Evolutionary conservation across 306 rosid species (phyloP).

Genomic region (Urtica urens): DNA sequence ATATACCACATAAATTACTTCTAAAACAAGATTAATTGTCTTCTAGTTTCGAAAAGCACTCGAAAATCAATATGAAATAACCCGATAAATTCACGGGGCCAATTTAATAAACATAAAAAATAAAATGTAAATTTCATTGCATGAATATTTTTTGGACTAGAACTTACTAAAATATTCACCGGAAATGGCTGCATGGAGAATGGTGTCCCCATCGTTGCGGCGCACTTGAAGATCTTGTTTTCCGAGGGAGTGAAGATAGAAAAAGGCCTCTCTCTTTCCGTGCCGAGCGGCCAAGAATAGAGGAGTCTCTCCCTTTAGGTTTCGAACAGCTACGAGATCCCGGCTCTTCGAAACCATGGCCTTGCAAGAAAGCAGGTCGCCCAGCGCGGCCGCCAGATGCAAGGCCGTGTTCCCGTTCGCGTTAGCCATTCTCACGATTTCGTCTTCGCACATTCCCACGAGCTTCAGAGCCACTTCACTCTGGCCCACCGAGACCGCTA

Average conservation of each 20-base stretch:
- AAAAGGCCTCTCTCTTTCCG: constrained; percentile 11
- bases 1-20: too few species aligned
- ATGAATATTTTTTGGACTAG: background rate
- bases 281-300: constrained; percentile 19
- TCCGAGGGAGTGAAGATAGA: constrained; percentile 1
- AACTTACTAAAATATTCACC: constrained; percentile 22
- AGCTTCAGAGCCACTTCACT: background rate
- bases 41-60: too few species aligned
- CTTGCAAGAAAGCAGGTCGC: constrained; percentile 3
- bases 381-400: constrained; percentile 13
- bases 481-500: constrained; percentile 12
- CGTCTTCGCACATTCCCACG: background rate
- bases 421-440: background rate
- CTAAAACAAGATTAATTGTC: background rate
- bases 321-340: background rate
- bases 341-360: background rate
- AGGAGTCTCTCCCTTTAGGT: constrained; percentile 12
- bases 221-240: background rate
- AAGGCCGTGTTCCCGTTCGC: constrained; percentile 14
- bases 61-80: too few species aligned
- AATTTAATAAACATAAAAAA: too few species aligned
- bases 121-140: background rate
- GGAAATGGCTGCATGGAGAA: constrained; percentile 14
- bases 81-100: background rate
- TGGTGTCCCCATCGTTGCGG: constrained; percentile 11